Base-by-base conservation (phyloP, 2,329 filamentous ascomycete genomes). In the Trichophyton equinum region DNA sequence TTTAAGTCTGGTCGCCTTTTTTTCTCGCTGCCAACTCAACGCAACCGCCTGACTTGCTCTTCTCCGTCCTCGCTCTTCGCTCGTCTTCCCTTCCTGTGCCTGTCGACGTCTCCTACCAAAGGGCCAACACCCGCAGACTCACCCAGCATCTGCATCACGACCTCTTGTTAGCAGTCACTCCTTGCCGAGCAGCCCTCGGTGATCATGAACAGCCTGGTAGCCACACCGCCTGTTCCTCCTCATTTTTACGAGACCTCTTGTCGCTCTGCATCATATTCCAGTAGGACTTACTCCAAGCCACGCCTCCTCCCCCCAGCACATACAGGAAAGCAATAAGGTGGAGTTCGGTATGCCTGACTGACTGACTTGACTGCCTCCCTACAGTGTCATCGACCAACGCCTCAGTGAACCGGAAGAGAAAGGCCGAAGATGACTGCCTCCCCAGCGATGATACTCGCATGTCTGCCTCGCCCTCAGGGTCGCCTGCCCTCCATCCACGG, bases 391-490 rank as follows among this genome's bases (percentile, higher is more conserved):
- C 72, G 65, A 70, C 69, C 59, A 71, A 73, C 68, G 68, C 72
- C 66, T 71, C 74, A 68, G 69, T 68, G 68, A 76, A 74, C 69
- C 79, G 83, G 66, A 97, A 97, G 81, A 86, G 94, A 75, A 97
- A 97, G 80, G 91, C 89, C 69, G 89, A 92, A 61, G 83, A 85
- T 67, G 84, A 86, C 68, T 75, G 76, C 68, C 75, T 75, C 65
- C 71, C 67, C 1, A 61, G 59, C 65, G 82, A 84, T 67, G 73
- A 81, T 65, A 88, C 91, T 71, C 89, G 91, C 70, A 96, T 97
- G 89, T 90, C 87, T 62, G 86, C 92, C 68, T 96, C 92, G 42
- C 91, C 92, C 5, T 82, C 84, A 62, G 85, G 82, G 74, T 96
- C 92, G 44, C 91, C 92, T 56, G 87, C 88, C 63, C 81, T 88